These are phyloP conservation scores for Otatea glauca DNA, from an alignment of 176 grass and related monocot genomes.

Conservation along the genomic window DNA sequence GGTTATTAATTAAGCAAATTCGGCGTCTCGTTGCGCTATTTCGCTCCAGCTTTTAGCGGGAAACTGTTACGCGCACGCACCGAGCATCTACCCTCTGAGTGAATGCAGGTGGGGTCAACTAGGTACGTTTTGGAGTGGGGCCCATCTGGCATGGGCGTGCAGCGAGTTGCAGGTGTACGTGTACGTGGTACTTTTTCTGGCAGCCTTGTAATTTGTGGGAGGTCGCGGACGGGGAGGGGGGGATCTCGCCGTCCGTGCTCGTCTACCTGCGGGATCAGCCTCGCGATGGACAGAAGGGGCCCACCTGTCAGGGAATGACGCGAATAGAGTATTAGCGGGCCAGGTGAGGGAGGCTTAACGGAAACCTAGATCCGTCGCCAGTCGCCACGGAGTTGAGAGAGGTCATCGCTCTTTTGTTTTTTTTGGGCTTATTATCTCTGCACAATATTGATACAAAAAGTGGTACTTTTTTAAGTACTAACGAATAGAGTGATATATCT, in stretches of 20 bases:
- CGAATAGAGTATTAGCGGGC: neutral
- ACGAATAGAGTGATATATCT: too few species aligned
- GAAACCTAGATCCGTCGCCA: conserved; percentile 59
- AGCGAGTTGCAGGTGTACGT: accelerated
- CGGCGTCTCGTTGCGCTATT: conserved; percentile 6
- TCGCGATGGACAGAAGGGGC: neutral
- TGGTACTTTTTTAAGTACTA: too few species aligned
- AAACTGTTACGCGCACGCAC: neutral
- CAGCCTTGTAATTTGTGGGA: neutral
- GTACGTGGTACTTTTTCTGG: neutral
- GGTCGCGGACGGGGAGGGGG: neutral
- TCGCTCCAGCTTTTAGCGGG: neutral
- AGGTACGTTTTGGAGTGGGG: accelerated
- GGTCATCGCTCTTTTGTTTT: too few species aligned
- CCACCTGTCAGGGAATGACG: neutral
- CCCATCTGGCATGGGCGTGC: accelerated
- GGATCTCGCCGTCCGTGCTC: conserved; percentile 46
- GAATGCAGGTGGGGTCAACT: accelerated
- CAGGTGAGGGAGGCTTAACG: conserved; percentile 36
- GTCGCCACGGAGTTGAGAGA: neutral
- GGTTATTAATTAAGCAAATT: conserved; percentile 43
- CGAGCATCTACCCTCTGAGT: accelerated
- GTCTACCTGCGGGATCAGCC: neutral
- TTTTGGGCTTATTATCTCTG: too few species aligned
- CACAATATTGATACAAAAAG: too few species aligned